Conservation (phyloP, 75 land plant genomes). For the Pinus albicaulis region DNA sequence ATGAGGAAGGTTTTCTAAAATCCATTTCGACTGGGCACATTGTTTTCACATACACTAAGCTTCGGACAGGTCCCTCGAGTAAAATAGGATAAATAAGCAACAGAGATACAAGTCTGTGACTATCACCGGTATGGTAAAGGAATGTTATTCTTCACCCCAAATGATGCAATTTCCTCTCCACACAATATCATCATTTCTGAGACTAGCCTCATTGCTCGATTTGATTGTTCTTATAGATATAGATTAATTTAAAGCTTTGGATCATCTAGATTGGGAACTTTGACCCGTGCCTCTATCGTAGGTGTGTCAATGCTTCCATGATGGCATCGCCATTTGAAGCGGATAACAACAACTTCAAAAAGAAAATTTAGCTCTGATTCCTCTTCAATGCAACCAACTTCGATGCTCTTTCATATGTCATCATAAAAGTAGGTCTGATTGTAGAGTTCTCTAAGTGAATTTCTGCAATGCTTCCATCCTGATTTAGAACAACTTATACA, state of each 20-base stretch:
- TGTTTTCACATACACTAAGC: constrained; percentile 55
- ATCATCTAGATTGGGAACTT: constrained; percentile 67
- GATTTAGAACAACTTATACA: constrained; percentile 69
- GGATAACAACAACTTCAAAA: constrained; percentile 77
- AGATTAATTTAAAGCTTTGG: constrained; percentile 77
- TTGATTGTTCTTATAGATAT: constrained; percentile 62
- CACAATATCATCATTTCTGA: constrained; percentile 98
- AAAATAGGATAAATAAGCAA: constrained; percentile 59
- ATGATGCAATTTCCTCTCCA: constrained; percentile 88
- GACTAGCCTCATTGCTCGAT: constrained; percentile 84
- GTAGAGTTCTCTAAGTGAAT: constrained; percentile 58
- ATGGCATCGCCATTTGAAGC: constrained; percentile 68
- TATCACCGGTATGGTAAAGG: constrained; percentile 95
- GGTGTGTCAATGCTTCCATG: constrained; percentile 89
- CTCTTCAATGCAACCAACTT: constrained; percentile 83
- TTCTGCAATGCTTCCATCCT: constrained; percentile 98
- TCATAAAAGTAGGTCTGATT: constrained; percentile 85
- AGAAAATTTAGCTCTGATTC: constrained; percentile 78
- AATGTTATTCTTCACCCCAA: constrained; percentile 64
- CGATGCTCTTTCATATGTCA: constrained; percentile 87
- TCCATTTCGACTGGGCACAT: constrained; percentile 84
- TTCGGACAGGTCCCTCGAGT: constrained; percentile 87
- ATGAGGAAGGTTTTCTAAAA: constrained; percentile 83
- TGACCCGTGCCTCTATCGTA: constrained; percentile 60
- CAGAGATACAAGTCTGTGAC: constrained; percentile 50